phyloP scores from a whole-genome alignment of 2,329 filamentous ascomycete species.

The Thelonectria rubi region DNA sequence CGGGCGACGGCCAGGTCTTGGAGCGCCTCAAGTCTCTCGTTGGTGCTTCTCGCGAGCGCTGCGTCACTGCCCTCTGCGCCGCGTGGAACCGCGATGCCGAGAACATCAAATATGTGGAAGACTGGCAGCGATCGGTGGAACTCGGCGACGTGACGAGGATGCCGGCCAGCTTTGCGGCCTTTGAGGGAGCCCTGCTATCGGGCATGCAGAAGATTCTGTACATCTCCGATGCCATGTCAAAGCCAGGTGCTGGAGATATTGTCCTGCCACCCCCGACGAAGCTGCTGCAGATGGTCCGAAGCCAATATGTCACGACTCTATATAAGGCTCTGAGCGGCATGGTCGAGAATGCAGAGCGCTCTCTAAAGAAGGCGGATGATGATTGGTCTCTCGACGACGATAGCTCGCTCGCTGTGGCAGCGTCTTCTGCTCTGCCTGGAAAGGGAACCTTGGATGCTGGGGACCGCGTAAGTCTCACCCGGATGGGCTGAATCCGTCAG shows the following conservation, averaged over 20 bases:
- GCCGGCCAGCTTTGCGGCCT: constrained; percentile 84
- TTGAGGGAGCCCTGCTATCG: constrained; percentile 81
- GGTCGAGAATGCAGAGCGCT: constrained; percentile 93
- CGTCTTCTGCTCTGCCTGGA: constrained; percentile 50
- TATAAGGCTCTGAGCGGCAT: constrained; percentile 95
- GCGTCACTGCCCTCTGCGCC: constrained; percentile 83
- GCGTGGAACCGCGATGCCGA: constrained; percentile 95
- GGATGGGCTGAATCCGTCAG: background rate
- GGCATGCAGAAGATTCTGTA: constrained; percentile 97
- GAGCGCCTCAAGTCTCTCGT: constrained; percentile 82
- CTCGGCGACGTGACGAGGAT: constrained; percentile 89
- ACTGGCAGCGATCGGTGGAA: constrained; percentile 88
- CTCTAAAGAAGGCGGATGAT: constrained; percentile 70
- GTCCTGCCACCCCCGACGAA: constrained; percentile 87
- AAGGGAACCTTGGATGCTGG: constrained; percentile 62
- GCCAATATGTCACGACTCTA: constrained; percentile 90
- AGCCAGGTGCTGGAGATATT: constrained; percentile 77
- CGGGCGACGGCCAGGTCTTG: constrained; percentile 63
- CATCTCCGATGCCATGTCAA: constrained; percentile 83
- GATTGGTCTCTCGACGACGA: constrained; percentile 65
- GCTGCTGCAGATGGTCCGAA: constrained; percentile 87
- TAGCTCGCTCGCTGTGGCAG: constrained; percentile 48
- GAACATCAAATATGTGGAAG: constrained; percentile 89
- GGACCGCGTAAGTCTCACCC: constrained; percentile 59
- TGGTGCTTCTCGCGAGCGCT: constrained; percentile 81